Percentiles rank a stretch among this genome's conserved stretches.
These are phyloP conservation scores for Trichoderma sp. DNA, from an alignment of 2,329 filamentous ascomycete species.

Conservation along the genomic window DNA sequence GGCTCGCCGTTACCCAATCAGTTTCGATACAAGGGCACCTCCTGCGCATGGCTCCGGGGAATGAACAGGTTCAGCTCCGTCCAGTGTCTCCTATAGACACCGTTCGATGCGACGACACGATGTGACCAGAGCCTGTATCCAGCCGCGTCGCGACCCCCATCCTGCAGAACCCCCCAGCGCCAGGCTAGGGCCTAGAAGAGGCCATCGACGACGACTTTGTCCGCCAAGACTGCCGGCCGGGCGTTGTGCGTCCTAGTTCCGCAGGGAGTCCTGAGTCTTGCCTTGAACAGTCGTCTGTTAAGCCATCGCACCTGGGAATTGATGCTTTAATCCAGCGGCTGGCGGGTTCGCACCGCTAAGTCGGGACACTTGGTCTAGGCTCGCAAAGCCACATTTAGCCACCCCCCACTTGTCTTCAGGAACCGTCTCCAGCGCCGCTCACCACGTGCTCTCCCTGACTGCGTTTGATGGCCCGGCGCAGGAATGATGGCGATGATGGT, in stretches of 20 bases:
- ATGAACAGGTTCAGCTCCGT: background rate
- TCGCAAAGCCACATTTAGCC: constrained; percentile 9
- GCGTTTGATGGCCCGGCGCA: background rate
- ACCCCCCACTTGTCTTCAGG: constrained; percentile 19
- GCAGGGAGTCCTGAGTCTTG: background rate
- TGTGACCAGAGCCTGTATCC: background rate
- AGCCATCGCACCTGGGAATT: background rate
- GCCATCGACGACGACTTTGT: background rate
- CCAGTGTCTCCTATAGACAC: background rate
- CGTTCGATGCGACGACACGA: constrained; percentile 1
- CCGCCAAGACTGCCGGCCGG: background rate
- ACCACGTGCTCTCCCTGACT: constrained; percentile 23
- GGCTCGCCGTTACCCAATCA: background rate
- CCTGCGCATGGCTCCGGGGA: background rate
- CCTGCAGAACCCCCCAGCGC: background rate
- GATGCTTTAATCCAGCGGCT: background rate
- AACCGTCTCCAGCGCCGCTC: constrained; percentile 20
- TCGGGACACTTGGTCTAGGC: background rate
- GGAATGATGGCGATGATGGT: background rate
- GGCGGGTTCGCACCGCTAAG: constrained; percentile 18
- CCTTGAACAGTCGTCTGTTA: background rate
- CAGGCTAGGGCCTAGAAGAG: constrained; percentile 9
- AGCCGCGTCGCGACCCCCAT: background rate
- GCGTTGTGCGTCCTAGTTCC: background rate
- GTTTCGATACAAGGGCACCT: background rate